Conservation (phyloP, 495 filamentous ascomycete species). For the Neurospora sublineolata region DNA sequence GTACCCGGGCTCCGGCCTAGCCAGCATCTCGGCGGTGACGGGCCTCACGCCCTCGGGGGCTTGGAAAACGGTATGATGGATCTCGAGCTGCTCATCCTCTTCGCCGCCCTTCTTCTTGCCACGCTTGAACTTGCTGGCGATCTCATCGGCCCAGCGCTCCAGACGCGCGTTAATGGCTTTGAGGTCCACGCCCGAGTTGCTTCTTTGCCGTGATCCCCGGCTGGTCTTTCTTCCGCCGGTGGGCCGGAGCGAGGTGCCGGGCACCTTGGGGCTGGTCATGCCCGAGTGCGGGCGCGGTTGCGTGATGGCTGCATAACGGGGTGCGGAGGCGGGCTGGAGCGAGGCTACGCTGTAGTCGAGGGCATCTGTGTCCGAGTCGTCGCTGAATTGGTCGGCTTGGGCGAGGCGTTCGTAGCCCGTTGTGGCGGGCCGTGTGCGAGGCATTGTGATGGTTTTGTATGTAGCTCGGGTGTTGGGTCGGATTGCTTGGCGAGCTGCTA, state of each 20-base stretch:
- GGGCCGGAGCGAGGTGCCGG: constrained; percentile 10
- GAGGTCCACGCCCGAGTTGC: constrained; percentile 86
- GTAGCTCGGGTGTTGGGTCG: not conserved
- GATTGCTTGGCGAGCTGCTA: not conserved
- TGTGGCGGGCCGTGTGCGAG: constrained; percentile 52
- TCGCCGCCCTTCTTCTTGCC: constrained; percentile 60
- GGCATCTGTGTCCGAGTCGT: constrained; percentile 56
- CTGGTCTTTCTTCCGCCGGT: constrained; percentile 33
- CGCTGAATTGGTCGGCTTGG: constrained; percentile 77
- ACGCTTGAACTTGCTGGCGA: constrained; percentile 94
- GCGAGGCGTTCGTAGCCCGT: constrained; percentile 88
- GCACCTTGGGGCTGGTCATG: constrained; percentile 42
- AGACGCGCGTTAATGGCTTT: constrained; percentile 96
- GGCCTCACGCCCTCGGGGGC: constrained; percentile 75
- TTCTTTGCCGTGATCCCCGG: constrained; percentile 33
- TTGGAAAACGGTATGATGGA: constrained; percentile 94
- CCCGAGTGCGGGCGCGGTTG: constrained; percentile 50
- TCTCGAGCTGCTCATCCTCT: constrained; percentile 76
- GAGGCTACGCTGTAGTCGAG: constrained; percentile 46
- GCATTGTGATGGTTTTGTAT: constrained; percentile 9
- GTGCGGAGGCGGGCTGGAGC: constrained; percentile 47
- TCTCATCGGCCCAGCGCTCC: constrained; percentile 96
- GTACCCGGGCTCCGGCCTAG: constrained; percentile 37
- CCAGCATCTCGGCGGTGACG: constrained; percentile 62
- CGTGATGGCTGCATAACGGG: constrained; percentile 57